Percentiles rank a stretch among this genome's conserved stretches.
These are phyloP conservation scores for Spathaspora sp. DNA, from an alignment of 1,139 yeast species.

Conservation along the genomic window DNA sequence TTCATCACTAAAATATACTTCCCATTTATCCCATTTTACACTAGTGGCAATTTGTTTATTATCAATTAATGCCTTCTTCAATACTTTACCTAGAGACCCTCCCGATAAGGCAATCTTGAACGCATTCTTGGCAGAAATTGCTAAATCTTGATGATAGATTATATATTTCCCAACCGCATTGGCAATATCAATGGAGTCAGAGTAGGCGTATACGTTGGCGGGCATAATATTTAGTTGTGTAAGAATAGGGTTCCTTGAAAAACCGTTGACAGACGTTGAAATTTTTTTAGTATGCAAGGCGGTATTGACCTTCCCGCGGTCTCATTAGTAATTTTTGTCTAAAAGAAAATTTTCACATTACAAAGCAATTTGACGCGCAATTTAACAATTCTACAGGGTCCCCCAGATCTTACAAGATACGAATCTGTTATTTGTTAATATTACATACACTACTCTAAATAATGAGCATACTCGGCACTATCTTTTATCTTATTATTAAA, in stretches of 20 bases:
- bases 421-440: background rate
- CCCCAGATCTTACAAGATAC: too few relatives aligned
- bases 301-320: background rate
- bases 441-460: slow-evolving; percentile 24
- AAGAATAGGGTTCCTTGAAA: too few relatives aligned
- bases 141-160: slow-evolving; percentile 53
- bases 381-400: too few relatives aligned
- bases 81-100: slow-evolving; percentile 80
- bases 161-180: slow-evolving; percentile 56
- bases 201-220: slow-evolving; percentile 49
- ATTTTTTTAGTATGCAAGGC: background rate
- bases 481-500: slow-evolving; percentile 80
- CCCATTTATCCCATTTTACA: slow-evolving; percentile 68
- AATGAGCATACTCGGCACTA: slow-evolving; percentile 65
- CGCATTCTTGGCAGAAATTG: slow-evolving; percentile 35
- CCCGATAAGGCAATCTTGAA: slow-evolving; percentile 87
- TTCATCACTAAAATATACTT: slow-evolving; percentile 70
- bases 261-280: background rate
- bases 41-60: slow-evolving; percentile 44
- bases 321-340: background rate
- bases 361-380: too few relatives aligned
- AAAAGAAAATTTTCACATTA: background rate
- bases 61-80: slow-evolving; percentile 68
- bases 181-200: slow-evolving; percentile 59
- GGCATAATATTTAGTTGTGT: slow-evolving; percentile 19